These are phyloP conservation scores for Glycine latifolia DNA, from an alignment of 306 rosid genomes.

Conservation along the genomic window DNA sequence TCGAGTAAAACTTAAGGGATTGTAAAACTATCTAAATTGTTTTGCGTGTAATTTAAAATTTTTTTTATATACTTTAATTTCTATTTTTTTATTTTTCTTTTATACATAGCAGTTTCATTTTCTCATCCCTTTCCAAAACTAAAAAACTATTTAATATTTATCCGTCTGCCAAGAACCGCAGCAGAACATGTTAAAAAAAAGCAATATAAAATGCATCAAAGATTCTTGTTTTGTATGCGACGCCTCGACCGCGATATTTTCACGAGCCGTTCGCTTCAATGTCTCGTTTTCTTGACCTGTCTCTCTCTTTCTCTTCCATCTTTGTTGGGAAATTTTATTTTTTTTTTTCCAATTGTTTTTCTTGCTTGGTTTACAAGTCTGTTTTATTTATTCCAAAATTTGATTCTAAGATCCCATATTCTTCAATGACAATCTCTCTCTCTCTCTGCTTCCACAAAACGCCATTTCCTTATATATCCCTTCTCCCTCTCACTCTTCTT, in stretches of 20 bases:
- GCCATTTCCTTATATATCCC: conserved; percentile 47
- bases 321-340: background rate
- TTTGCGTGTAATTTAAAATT: no score
- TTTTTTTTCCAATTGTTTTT: conserved; percentile 51
- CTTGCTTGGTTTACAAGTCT: conserved; percentile 54
- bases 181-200: background rate
- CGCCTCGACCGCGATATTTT: conserved; percentile 78
- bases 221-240: conserved; percentile 82
- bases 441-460: conserved; percentile 46
- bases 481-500: conserved; percentile 15
- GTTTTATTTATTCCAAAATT: conserved; percentile 65
- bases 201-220: conserved; percentile 41
- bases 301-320: conserved; percentile 4
- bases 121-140: background rate
- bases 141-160: background rate
- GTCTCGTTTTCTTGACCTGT: background rate
- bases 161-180: background rate
- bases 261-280: conserved; percentile 38
- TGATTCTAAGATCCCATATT: conserved; percentile 76
- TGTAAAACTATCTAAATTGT: background rate
- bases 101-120: background rate
- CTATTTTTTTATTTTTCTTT: background rate
- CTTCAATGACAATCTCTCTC: conserved; percentile 45
- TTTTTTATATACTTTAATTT: no score
- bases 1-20: background rate